phyloP scores from a whole-genome alignment of 2,329 filamentous ascomycete species.

The Bipolaris victoriae region DNA sequence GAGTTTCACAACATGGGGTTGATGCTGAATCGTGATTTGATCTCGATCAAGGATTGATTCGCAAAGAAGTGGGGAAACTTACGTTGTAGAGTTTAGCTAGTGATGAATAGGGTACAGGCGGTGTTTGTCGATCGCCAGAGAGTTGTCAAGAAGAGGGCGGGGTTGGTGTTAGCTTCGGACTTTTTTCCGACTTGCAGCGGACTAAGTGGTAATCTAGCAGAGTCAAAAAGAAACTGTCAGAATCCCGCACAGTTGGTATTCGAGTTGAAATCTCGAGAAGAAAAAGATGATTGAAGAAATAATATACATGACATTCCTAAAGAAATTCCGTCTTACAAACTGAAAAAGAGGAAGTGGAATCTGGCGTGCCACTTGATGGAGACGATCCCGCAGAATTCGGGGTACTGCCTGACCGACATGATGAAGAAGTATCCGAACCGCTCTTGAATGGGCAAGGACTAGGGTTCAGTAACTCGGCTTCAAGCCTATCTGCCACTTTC shows the following conservation, averaged over 20 bases:
- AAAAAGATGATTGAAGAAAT: background rate
- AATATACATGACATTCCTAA: background rate
- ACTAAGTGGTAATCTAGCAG: background rate
- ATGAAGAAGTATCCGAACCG: background rate
- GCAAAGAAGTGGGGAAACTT: background rate
- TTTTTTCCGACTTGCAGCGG: background rate
- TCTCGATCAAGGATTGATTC: background rate
- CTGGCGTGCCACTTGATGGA: background rate
- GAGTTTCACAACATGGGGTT: too few species aligned
- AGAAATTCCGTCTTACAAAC: background rate
- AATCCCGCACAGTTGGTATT: background rate
- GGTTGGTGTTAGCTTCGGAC: background rate
- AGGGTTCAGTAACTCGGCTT: background rate
- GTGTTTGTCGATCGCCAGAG: background rate
- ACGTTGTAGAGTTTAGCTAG: background rate
- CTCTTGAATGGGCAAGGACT: background rate
- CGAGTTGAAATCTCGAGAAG: too few species aligned
- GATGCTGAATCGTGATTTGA: background rate
- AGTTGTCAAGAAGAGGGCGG: background rate
- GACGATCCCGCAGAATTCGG: too few species aligned
- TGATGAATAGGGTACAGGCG: background rate
- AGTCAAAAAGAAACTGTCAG: background rate
- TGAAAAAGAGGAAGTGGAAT: background rate
- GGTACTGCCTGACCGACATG: too few species aligned
- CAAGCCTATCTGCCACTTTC: constrained; percentile 5